These are phyloP conservation scores for Trypanosomatidae sp. DNA, from an alignment of 208 protist genomes.

Conservation along the genomic window DNA sequence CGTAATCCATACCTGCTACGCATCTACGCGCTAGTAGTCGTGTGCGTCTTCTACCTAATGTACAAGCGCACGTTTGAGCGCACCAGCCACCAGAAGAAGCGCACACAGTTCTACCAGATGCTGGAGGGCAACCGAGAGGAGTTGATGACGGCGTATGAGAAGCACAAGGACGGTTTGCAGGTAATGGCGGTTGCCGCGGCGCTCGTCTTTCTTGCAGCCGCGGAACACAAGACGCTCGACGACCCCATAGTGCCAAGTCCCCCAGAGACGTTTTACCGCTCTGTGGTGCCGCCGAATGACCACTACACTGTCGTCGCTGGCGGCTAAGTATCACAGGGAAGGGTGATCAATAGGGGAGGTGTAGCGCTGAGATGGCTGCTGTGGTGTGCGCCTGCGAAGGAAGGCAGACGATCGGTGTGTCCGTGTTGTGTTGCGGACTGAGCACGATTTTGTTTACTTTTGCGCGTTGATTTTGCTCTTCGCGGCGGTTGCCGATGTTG, in stretches of 20 bases:
- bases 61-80: constrained; percentile 74
- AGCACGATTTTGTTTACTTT: neutral
- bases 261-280: constrained; percentile 48
- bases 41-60: constrained; percentile 51
- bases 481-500: neutral
- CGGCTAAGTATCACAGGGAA: constrained; percentile 11
- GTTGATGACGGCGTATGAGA: constrained; percentile 39
- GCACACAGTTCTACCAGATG: constrained; percentile 54
- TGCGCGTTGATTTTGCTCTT: neutral
- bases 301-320: constrained; percentile 73
- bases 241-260: constrained; percentile 49
- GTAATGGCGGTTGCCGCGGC: constrained; percentile 54
- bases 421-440: neutral
- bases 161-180: constrained; percentile 51
- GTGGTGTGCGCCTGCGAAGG: neutral
- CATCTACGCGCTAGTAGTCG: constrained; percentile 42
- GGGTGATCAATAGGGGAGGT: too few species aligned
- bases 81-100: constrained; percentile 36
- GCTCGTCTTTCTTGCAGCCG: constrained; percentile 60
- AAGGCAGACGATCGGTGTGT: neutral
- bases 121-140: constrained; percentile 48
- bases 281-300: constrained; percentile 45
- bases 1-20: constrained; percentile 44
- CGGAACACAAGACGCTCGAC: constrained; percentile 31
- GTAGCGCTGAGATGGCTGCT: neutral